These are phyloP conservation scores for Kodamaea restingae DNA, from an alignment of 805 yeast genomes.

Conservation along the genomic window DNA sequence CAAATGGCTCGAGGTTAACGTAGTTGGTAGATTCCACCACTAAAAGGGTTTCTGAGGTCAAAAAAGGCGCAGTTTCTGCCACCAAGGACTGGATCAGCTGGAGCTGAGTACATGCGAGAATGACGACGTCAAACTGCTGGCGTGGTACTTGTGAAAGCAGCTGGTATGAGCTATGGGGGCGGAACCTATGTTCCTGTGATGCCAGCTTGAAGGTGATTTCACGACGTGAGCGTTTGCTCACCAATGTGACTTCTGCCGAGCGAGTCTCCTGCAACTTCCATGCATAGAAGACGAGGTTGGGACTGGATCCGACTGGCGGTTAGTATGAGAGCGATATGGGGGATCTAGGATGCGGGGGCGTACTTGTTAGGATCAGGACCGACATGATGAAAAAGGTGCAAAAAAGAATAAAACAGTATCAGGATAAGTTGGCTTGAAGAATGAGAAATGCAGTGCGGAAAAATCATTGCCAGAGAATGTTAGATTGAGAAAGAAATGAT, in stretches of 20 bases:
- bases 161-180: slow-evolving; percentile 15
- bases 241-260: slow-evolving; percentile 32
- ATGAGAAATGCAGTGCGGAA: too few relatives aligned
- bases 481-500: too few relatives aligned
- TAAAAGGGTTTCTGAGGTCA: slow-evolving; percentile 43
- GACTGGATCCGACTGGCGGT: slow-evolving; percentile 48
- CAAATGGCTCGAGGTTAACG: slow-evolving; percentile 68
- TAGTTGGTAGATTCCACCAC: slow-evolving; percentile 69
- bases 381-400: slow-evolving; percentile 3
- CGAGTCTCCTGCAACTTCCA: slow-evolving; percentile 52
- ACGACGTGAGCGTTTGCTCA: slow-evolving; percentile 28
- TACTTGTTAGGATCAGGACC: slow-evolving; percentile 3
- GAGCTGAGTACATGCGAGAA: slow-evolving; percentile 32
- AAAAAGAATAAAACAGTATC: slow-evolving; percentile 1
- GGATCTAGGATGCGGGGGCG: background rate
- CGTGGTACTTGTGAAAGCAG: slow-evolving; percentile 12
- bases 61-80: slow-evolving; percentile 20
- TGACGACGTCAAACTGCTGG: slow-evolving; percentile 25
- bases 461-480: too few relatives aligned
- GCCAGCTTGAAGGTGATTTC: slow-evolving; percentile 12
- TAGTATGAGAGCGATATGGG: too few relatives aligned
- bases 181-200: slow-evolving; percentile 11
- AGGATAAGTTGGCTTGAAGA: too few relatives aligned
- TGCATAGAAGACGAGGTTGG: slow-evolving; percentile 55
- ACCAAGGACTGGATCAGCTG: slow-evolving; percentile 37